These are phyloP conservation scores for sunflower (Helianthus annuus) DNA, from an alignment of 129 eudicot species.

Conservation along the genomic window HanXRQr2.0-SUNRISE NC_035436.2:144372263-144372762, in stretches of 20 bases:
- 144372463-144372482: slow-evolving; percentile 95
- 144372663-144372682: slow-evolving; percentile 37
- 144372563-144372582: slow-evolving; percentile 60
- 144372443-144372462: slow-evolving; percentile 82
- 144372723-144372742: slow-evolving; percentile 46
- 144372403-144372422: slow-evolving; percentile 18
- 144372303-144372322: slow-evolving; percentile 67
- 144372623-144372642: slow-evolving; percentile 69
- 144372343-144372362: slow-evolving; percentile 7
- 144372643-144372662: slow-evolving; percentile 52
- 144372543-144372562: slow-evolving; percentile 67
- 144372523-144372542: slow-evolving; percentile 93
- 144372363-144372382: background rate
- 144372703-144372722: slow-evolving; percentile 46
- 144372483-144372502: slow-evolving; percentile 85
- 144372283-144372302: slow-evolving; percentile 89
- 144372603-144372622: slow-evolving; percentile 72
- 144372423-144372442: slow-evolving; percentile 93
- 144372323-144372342: slow-evolving; percentile 70
- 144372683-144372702: slow-evolving; percentile 39
- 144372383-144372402: background rate
- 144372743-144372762: slow-evolving; percentile 41
- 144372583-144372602: slow-evolving; percentile 86
- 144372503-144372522: slow-evolving; percentile 65
- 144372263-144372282: slow-evolving; percentile 61